Evolutionary conservation across 2,329 filamentous ascomycete species (phyloP), one percentile per base, ranked within the genome.

Genomic region (Clathrospora elynae): DNA sequence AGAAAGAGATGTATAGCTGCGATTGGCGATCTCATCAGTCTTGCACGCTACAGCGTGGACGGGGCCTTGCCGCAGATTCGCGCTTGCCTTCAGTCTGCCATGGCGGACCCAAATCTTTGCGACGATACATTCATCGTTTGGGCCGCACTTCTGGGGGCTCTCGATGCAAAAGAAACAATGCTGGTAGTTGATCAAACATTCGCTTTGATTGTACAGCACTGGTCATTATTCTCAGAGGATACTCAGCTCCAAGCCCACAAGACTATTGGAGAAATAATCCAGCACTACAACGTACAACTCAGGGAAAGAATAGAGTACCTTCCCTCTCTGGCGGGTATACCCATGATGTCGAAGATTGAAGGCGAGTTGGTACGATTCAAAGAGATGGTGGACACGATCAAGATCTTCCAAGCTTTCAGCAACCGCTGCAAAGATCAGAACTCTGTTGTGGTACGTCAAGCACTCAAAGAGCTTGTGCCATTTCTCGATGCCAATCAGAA

Each of bases 21-120:
- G 4, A 86, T 99, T 64, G 87, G 90, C 55, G 89, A 95, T 64
- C 88, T 99, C 81, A 86, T 96, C 35, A 82, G 77, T 39, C 76
- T 95, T 34, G 87, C 88, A 30, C 86, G 84, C 58, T 78, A 78
- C 2, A 84, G 88, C 61, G 83, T 91, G 20, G 85, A 84, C 48
- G 84, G 86, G 57, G 93, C 89, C 35, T 77, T 96, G 26, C 92
- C 93, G 14, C 92, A 96, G 84, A 92, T 97, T 42, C 90, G 90
- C 54, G 90, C 92, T n/a, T 96, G 89, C 64, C 76, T 99, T 9
- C 84, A 95, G 50, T 90, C 90, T 14, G 90, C 90, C 0, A 80
- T 97, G 46, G 79, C 86, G 11, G 82, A 87, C 35, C 78, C 84
- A 30, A 80, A 86, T 32, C 77, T 99, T n/a, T 84, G 89, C 49